phyloP scores from a whole-genome alignment of 2,329 filamentous ascomycete genomes.

The Aaosphaeria arxii region DNA sequence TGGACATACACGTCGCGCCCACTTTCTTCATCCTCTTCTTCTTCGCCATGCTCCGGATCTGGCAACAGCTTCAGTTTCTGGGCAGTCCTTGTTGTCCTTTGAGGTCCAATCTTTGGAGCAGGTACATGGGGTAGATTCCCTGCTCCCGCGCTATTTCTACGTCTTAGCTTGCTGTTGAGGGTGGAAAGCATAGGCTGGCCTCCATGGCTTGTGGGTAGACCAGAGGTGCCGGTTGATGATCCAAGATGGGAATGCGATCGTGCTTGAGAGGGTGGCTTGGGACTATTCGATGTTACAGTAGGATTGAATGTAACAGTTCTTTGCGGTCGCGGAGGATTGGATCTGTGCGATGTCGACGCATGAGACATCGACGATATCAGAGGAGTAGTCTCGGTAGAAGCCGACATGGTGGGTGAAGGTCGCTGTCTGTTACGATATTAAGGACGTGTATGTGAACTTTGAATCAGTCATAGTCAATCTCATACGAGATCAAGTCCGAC shows the following conservation, averaged over 20 bases:
- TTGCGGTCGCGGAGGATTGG: conserved; percentile 37
- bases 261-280: conserved; percentile 32
- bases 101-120: conserved; percentile 78
- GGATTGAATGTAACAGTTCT: conserved; percentile 77
- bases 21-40: conserved; percentile 78
- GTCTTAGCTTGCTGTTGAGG: conserved; percentile 81
- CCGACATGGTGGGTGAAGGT: not conserved
- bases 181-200: conserved; percentile 59
- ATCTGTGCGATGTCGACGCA: conserved; percentile 11
- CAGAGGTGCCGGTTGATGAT: conserved; percentile 20
- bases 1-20: conserved; percentile 96
- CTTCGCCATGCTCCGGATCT: conserved; percentile 78
- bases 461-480: too few relatives aligned
- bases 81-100: conserved; percentile 90
- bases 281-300: conserved; percentile 47
- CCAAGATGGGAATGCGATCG: conserved; percentile 25
- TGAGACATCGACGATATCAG: conserved; percentile 35
- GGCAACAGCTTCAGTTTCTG: conserved; percentile 98
- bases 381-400: conserved; percentile 36
- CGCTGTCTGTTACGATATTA: not conserved
- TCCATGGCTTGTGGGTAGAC: conserved; percentile 34
- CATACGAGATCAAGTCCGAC: too few relatives aligned
- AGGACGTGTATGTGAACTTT: too few relatives aligned
- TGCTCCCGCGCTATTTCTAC: conserved; percentile 78
- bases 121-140: conserved; percentile 42